Base-by-base conservation (phyloP, 805 yeast species). In the Candida caryicola region DNA sequence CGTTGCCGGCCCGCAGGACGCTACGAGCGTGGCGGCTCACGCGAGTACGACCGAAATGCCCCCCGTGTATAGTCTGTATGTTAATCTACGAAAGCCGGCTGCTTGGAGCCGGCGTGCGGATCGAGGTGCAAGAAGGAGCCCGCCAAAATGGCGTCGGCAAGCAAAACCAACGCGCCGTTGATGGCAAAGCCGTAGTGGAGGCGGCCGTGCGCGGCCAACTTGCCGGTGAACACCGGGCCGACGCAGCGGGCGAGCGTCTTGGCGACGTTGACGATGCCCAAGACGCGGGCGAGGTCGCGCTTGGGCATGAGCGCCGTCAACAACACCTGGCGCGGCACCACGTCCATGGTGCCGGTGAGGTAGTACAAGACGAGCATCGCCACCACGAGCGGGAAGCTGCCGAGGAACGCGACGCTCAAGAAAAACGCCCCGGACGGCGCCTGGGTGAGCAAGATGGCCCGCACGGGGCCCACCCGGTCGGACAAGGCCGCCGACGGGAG, bases 231-330 rank as follows among this genome's bases (percentile, higher is more conserved):
- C 3, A 77, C 51, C 1, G 96, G 96, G 0, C 96, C 95, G 8
- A 85, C 56, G 31, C 93, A 79, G 43, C 95, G 71, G 0, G 95
- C 95, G 46, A 85, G 72, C 1, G 96, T 90, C 58, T 88, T 87
- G 17, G 84, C 88, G 27, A 89, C 80, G 53, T 88, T 89, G 7
- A 89, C 95, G 1, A 85, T 68, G 2, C 96, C 96, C 79, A 89
- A 73, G 1, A 84, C 89, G 49, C 71, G 76, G 2, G 95, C 80
- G 33, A 90, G 64, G 34, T 86, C 93, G 8, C 68, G 59, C 9
- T 74, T 72, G 12, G 73, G 70, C 28, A 89, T 78, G 15, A 87
- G 66, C 2, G 85, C 72, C 0, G 95, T 81, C 34, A 89, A 61
- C 29, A 89, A 67, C 6, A 88, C 77, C 60, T 88, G 96, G 36